phyloP scores from a whole-genome alignment of 2,329 filamentous ascomycete genomes.

The Graphilbum fragrans region DNA sequence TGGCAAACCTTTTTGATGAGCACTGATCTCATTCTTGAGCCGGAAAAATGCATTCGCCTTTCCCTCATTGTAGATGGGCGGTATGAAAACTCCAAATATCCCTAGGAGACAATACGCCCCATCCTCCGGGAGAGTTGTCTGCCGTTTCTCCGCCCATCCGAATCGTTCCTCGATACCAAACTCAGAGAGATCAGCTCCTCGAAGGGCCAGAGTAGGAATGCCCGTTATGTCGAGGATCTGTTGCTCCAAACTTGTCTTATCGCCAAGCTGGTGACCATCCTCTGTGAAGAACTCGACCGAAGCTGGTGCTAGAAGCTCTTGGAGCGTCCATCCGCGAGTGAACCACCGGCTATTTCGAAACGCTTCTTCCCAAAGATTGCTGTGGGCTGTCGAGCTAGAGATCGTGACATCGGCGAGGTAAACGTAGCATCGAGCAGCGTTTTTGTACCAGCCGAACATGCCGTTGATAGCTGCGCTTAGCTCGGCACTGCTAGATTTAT shows the following conservation, averaged over 20 bases:
- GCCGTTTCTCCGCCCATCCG: slow-evolving; percentile 1
- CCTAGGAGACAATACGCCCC: slow-evolving; percentile 1
- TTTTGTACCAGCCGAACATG: slow-evolving; percentile 9
- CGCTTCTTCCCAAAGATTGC: not conserved
- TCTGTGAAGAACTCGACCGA: slow-evolving; percentile 8
- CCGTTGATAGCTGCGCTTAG: slow-evolving; percentile 5
- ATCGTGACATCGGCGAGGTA: slow-evolving; percentile 5
- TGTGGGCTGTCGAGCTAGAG: not conserved
- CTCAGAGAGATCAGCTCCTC: not conserved
- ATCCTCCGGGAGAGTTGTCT: slow-evolving; percentile 5
- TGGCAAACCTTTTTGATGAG: too few relatives aligned
- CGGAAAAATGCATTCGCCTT: too few relatives aligned
- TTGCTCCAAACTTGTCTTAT: slow-evolving; percentile 6
- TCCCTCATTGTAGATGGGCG: slow-evolving; percentile 5
- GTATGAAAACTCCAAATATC: slow-evolving; percentile 4
- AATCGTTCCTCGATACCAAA: not conserved
- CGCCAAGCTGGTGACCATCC: slow-evolving; percentile 7
- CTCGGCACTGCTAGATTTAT: slow-evolving; percentile 4
- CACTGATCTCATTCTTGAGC: too few relatives aligned
- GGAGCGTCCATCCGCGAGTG: slow-evolving; percentile 11
- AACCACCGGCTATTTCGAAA: slow-evolving; percentile 6
- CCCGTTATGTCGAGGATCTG: not conserved
- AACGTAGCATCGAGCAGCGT: slow-evolving; percentile 2
- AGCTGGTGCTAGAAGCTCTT: slow-evolving; percentile 12
- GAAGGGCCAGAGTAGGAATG: not conserved